Evolutionary conservation across 257 asterid genomes (phyloP).

Genomic region (Nicotiana tabacum): DNA sequence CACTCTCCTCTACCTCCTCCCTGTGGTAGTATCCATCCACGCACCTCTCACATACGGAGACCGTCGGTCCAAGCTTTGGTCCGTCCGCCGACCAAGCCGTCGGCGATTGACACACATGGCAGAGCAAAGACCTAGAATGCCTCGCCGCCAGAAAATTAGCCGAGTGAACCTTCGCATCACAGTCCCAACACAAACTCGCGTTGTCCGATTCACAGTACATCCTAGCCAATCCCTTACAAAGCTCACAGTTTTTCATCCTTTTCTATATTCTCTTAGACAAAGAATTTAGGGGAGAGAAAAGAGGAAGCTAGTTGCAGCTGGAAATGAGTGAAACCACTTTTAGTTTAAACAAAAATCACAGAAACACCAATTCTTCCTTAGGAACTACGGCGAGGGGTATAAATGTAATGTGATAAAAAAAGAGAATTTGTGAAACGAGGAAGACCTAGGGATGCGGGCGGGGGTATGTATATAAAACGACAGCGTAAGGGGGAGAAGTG

Average conservation of each 20-base stretch:
- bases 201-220: conserved; percentile 69
- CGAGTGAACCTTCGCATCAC: conserved; percentile 79
- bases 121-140: conserved; percentile 65
- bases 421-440: not conserved
- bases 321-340: not conserved
- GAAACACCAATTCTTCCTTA: not conserved
- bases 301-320: not conserved
- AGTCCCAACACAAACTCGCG: conserved; percentile 69
- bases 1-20: conserved; percentile 15
- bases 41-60: conserved; percentile 51
- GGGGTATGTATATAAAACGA: conserved; percentile 18
- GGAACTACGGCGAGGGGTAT: not conserved
- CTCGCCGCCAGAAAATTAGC: conserved; percentile 78
- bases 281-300: not conserved
- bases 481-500: conserved; percentile 14
- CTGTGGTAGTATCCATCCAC: conserved; percentile 18
- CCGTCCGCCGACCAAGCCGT: conserved; percentile 76
- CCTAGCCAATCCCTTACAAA: conserved; percentile 51
- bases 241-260: conserved; percentile 51
- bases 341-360: not conserved
- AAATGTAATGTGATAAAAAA: not conserved
- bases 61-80: conserved; percentile 37
- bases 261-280: not conserved
- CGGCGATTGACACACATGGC: conserved; percentile 54
- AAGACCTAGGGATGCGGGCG: conserved; percentile 10